Evolutionary conservation across 2,329 filamentous ascomycete genomes (phyloP), one percentile per base, ranked within the genome.

Genomic region (Talaromyces sp.): DNA sequence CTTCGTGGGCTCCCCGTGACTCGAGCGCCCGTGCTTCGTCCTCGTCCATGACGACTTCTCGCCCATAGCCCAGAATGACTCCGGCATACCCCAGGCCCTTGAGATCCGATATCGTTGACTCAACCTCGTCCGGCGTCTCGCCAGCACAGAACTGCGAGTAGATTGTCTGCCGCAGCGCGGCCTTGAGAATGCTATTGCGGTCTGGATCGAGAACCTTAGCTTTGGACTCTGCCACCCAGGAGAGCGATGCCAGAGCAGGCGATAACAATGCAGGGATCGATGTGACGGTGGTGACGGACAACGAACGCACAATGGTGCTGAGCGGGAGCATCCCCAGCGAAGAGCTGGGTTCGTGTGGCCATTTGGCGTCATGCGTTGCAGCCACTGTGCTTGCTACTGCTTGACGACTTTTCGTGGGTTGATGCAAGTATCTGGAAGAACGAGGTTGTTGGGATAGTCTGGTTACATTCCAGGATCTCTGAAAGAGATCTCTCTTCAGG

Each of bases 141-240:
- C 93, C 93, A 0, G 90, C 91, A 74, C 93, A 97, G 75, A 96
- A 97, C 69, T 97, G 93, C 26, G 87, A 86, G 73, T 96, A 96
- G 68, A 96, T 92, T 0, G 91, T 96, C 70, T 87, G 84, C 72
- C 92, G 91, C 55, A 96, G 80, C 49, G 92, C 71, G 62, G 80
- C 84, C 50, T 86, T 83, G 17, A 96, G 81, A 1, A 93, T 53
- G 0, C 85, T 85, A 71, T 96, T 96, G 57, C 78, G 81, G 70
- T 96, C 91, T 4, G 91, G 87, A 72, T 88, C 88, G 60, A 95
- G 80, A 0, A 92, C 58, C 1, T 84, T 78, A 60, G 79, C 87
- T 56, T 83, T 83, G 27, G 89, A 87, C 72, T 91, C 82, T 11
- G 92, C 89, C 66, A 96, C 83, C 24, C 83, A 72, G 7, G 81